Evolutionary conservation across 768 basidiomycete genomes (phyloP), one percentile per base, ranked within the genome.

Genomic region (Naganishia friedmannii): DNA sequence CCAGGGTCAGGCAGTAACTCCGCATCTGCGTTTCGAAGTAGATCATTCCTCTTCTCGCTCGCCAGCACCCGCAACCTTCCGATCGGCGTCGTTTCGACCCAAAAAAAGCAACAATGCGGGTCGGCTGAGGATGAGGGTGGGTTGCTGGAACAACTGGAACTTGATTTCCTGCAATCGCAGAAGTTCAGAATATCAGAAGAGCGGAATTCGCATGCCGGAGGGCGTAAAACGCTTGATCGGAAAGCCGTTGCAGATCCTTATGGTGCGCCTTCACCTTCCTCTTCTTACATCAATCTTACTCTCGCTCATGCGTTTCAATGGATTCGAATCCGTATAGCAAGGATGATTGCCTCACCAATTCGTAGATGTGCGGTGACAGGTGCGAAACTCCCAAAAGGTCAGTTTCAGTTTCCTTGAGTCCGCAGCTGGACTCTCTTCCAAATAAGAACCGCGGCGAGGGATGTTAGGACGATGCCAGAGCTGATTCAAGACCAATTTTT

Each of bases 331-430:
- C n/a, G 7, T 31, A 2, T 48, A 70, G 70, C 60, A 46, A 37
- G 53, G 17, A 70, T 70, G 70, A 42, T 65, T 23, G 39, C 51
- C 32, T 70, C 70, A 4, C 70, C 65, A 0, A 48, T 58, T 4
- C 23, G 70, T 28, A 32, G 56, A 46, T 70, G 70, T 54, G 56
- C 70, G 3, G 21, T 70, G 5, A 66, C 70, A 15, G 70, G 70
- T 2, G 65, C 70, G 2, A 66, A 57, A 39, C 55, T 70, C 4
- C 70, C 70, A 5, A 48, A 39, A 66, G 70, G 70, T 70, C 32
- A 7, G 21, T n/a, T 17, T 10, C 66, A 4, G 66, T 29, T 32
- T 37, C 34, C 34, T 37, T 37, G n/a, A n/a, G n/a, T n/a, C n/a
- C n/a, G n/a, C n/a, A n/a, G n/a, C n/a, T n/a, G n/a, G n/a, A n/a